Evolutionary conservation across 192 early-diverging fungal species (phyloP), one percentile per base, ranked within the genome.

Genomic region (Thamnidium elegans): DNA sequence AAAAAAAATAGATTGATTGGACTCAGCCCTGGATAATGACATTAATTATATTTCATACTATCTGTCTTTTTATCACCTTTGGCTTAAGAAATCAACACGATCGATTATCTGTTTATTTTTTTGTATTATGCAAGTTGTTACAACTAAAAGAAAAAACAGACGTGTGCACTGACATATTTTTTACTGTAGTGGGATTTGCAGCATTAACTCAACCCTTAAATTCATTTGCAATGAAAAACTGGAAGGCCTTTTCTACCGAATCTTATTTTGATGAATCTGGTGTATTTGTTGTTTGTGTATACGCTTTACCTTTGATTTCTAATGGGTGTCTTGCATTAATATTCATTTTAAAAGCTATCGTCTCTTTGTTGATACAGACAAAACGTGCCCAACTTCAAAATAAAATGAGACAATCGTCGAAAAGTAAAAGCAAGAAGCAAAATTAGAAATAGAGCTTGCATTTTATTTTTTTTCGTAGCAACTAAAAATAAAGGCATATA

Each of bases 251-350:
- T 66, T 71, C 81, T 13, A 66, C 74, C 4, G 73, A 77, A n/a
- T 74, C 79, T 54, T 82, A 82, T 47, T 82, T 82, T 66, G 81
- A 82, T 26, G 36, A 58, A 0, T 69, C 68, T 7, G 81, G 81
- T 17, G 55, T 82, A 30, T 82, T 82, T 63, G 63, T 70, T 2
- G 65, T 73, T 9, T 52, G 70, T 26, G 69, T 79, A 3, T 82
- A 79, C 61, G 69, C 81, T 0, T 58, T 69, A 9, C 81, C 81
- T 0, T 60, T 76, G 17, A 55, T 82, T 19, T 46, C 56, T 13
- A 82, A 82, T 31, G 73, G 64, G 7, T 58, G 75, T 3, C 20
- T 82, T 7, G 65, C 66, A 4, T 50, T 79, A 51, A 78, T 80
- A 11, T 42, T 80, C 10, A 60, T 80, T 8, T 62, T 80, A 13